These are phyloP conservation scores for Lentinus tigrinus DNA, from an alignment of 768 basidiomycete species.

Conservation along the genomic window DNA sequence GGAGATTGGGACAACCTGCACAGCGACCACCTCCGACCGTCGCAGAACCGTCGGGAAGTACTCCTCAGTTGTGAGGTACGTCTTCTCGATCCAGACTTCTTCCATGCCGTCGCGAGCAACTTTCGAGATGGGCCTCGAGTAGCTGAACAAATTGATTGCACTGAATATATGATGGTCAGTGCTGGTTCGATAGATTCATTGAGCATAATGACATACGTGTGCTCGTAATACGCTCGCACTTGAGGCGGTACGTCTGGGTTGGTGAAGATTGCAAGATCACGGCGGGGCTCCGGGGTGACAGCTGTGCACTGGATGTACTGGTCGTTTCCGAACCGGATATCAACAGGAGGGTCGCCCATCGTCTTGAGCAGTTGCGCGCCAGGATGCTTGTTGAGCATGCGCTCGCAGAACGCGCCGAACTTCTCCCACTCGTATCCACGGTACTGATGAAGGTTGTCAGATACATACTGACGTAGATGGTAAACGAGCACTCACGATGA, in stretches of 20 bases:
- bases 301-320: conserved; percentile 89
- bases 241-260: conserved; percentile 80
- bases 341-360: conserved; percentile 74
- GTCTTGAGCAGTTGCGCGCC: conserved; percentile 77
- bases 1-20: conserved; percentile 73
- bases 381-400: conserved; percentile 88
- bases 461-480: conserved; percentile 50
- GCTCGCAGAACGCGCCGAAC: conserved; percentile 84
- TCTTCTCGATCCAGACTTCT: conserved; percentile 88
- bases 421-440: conserved; percentile 97
- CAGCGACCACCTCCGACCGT: conserved; percentile 79
- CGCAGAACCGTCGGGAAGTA: conserved; percentile 89
- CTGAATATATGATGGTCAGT: conserved; percentile 36
- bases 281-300: conserved; percentile 84
- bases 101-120: conserved; percentile 61
- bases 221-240: conserved; percentile 84
- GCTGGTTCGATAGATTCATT: neutral
- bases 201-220: conserved; percentile 49
- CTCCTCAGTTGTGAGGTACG: conserved; percentile 81
- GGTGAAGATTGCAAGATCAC: conserved; percentile 71
- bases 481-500: conserved; percentile 57
- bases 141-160: conserved; percentile 81
- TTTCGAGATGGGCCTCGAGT: conserved; percentile 66
- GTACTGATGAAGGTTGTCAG: conserved; percentile 50
- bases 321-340: conserved; percentile 73